A percentile compares a stretch with the other conserved stretches of the same genome.
These are phyloP conservation scores for Dryadomyces sulphureus DNA, from an alignment of 2,329 filamentous ascomycete genomes.

Conservation along the genomic window DNA sequence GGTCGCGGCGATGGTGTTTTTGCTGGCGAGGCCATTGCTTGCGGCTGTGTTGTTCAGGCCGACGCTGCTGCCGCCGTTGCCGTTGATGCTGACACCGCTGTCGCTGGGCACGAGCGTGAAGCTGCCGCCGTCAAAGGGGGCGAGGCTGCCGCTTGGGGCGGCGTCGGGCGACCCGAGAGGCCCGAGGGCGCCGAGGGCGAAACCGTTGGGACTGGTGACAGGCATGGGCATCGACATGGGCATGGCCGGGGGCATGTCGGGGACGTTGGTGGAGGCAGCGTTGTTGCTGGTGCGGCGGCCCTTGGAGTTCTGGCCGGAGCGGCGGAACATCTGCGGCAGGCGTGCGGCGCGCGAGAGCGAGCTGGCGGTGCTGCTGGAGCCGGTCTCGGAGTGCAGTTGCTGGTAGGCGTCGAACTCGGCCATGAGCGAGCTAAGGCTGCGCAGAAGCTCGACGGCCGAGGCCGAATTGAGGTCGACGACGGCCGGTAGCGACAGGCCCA, in stretches of 20 bases:
- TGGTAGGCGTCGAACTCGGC: constrained; percentile 91
- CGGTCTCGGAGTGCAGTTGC: constrained; percentile 67
- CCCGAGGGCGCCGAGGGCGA: constrained; percentile 15
- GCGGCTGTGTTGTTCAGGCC: background rate
- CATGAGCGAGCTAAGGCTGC: constrained; percentile 70
- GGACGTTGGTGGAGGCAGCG: constrained; percentile 21
- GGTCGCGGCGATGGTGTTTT: constrained; percentile 24
- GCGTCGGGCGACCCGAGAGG: constrained; percentile 15
- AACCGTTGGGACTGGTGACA: constrained; percentile 11
- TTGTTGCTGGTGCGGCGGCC: constrained; percentile 38
- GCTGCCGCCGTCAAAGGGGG: constrained; percentile 9
- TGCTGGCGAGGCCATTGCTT: too few species aligned
- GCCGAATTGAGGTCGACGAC: constrained; percentile 78
- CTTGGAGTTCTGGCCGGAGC: constrained; percentile 43
- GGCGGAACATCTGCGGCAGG: constrained; percentile 72
- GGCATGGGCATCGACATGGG: background rate
- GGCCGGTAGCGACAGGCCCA: constrained; percentile 80
- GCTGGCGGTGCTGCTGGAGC: constrained; percentile 38
- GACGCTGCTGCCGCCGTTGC: constrained; percentile 17
- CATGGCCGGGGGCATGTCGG: background rate
- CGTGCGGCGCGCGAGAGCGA: constrained; percentile 58
- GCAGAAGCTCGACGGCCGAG: constrained; percentile 71
- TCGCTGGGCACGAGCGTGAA: constrained; percentile 10
- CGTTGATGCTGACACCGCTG: constrained; percentile 10
- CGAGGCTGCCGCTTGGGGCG: constrained; percentile 30